Conservation (phyloP, 441 rosid genomes). For the Brassica balearica region DNA sequence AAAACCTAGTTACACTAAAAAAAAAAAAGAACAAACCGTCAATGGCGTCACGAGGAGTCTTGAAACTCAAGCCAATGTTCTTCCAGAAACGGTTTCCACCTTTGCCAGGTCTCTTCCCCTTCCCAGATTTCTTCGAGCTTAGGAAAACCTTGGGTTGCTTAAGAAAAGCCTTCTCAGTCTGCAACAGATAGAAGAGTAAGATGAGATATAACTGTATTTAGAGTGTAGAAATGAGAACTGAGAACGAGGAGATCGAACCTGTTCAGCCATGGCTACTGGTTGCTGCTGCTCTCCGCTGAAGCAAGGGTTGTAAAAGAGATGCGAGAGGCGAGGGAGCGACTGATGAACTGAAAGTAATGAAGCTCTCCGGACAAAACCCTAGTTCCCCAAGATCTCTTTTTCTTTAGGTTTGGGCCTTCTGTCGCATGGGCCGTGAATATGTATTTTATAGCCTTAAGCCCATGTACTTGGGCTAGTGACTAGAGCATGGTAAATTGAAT, state of each 20-base stretch:
- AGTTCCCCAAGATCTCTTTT: not conserved
- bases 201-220: not conserved
- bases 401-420: constrained; percentile 33
- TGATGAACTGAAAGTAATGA: constrained; percentile 13
- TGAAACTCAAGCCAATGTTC: constrained; percentile 47
- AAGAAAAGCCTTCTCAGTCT: constrained; percentile 50
- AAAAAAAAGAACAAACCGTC: constrained; percentile 31
- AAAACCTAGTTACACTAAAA: not conserved
- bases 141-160: constrained; percentile 50
- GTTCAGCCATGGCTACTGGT: constrained; percentile 45
- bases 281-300: constrained; percentile 26
- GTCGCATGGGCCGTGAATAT: constrained; percentile 3
- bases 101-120: constrained; percentile 48
- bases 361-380: constrained; percentile 35
- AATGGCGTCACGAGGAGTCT: constrained; percentile 48
- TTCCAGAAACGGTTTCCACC: constrained; percentile 52
- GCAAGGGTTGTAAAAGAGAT: not conserved
- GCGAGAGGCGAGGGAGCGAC: constrained; percentile 26
- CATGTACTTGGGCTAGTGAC: not conserved
- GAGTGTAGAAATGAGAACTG: not conserved
- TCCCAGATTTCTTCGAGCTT: constrained; percentile 45
- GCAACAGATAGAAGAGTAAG: constrained; percentile 10
- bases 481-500: not conserved
- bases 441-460: not conserved
- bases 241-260: constrained; percentile 8